Conservation (phyloP, 2,329 filamentous ascomycete genomes). For the Xylaria sp. region DNA sequence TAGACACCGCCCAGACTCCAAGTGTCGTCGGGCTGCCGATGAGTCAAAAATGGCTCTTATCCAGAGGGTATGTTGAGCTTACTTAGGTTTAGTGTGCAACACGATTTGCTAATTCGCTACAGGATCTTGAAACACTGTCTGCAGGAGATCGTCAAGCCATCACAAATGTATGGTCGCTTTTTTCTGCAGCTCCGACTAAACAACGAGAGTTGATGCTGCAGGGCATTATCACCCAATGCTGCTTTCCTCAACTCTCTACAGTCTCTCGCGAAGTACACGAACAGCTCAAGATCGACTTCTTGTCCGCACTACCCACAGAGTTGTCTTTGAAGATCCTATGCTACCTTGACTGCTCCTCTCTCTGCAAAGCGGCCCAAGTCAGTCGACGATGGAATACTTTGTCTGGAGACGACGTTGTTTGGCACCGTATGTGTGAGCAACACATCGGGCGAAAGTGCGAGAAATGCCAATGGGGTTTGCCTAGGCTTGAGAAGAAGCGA, state of each 20-base stretch:
- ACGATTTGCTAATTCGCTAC: not conserved
- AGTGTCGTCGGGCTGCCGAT: conserved; percentile 90
- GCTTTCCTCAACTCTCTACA: conserved; percentile 94
- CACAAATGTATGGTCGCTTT: conserved; percentile 95
- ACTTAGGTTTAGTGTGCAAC: not conserved
- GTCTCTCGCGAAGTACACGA: conserved; percentile 90
- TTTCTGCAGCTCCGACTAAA: conserved; percentile 92
- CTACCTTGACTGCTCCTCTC: conserved; percentile 88
- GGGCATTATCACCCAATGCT: conserved; percentile 94
- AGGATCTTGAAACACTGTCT: conserved; percentile 83
- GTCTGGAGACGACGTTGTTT: conserved; percentile 97
- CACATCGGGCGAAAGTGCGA: conserved; percentile 82
- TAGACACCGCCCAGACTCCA: conserved; percentile 89
- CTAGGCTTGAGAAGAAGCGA: conserved; percentile 85
- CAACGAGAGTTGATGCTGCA: conserved; percentile 96
- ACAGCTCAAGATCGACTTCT: conserved; percentile 96
- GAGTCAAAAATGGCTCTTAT: conserved; percentile 96
- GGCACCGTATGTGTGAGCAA: conserved; percentile 96
- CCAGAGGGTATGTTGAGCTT: conserved; percentile 69
- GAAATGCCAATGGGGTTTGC: conserved; percentile 95
- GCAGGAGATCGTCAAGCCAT: conserved; percentile 92
- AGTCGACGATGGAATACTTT: conserved; percentile 85
- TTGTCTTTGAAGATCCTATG: conserved; percentile 92
- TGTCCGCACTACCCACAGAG: conserved; percentile 85
- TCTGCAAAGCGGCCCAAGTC: conserved; percentile 96